A percentile compares a stretch with the other conserved stretches of the same genome.
Conservation (phyloP, 2,329 filamentous ascomycete genomes). For the Fusarium equiseti region DNA sequence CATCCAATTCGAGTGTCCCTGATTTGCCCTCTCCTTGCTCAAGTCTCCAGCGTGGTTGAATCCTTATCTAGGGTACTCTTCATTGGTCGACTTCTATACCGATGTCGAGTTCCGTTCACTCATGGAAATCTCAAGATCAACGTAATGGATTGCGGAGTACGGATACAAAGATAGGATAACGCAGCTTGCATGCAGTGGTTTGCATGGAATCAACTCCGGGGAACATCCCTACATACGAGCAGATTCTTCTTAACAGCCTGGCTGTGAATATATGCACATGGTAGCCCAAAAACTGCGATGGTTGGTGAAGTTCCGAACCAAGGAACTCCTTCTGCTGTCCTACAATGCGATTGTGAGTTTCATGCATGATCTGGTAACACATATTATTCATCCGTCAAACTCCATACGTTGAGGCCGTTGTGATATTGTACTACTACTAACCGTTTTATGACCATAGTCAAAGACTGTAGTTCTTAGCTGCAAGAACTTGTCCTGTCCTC, state of each 20-base stretch:
- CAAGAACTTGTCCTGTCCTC: conserved; percentile 9
- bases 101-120: conserved; percentile 20
- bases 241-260: not conserved
- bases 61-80: conserved; percentile 38
- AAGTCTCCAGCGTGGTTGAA: conserved; percentile 9
- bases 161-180: conserved; percentile 9
- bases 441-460: not conserved
- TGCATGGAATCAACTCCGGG: conserved; percentile 6
- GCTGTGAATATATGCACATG: conserved; percentile 10
- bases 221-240: conserved; percentile 9
- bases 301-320: not conserved
- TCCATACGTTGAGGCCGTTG: not conserved
- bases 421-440: not conserved
- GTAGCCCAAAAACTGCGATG: conserved; percentile 8
- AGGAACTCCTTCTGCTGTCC: conserved; percentile 18
- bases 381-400: conserved; percentile 5
- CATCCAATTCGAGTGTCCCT: conserved; percentile 29
- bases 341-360: conserved; percentile 6
- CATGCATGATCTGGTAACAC: conserved; percentile 36
- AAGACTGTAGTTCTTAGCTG: not conserved
- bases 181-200: not conserved
- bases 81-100: conserved; percentile 26
- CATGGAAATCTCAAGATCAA: conserved; percentile 36
- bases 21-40: conserved; percentile 31
- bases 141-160: conserved; percentile 35